These are phyloP conservation scores for Pseudozyma hubeiensis DNA, from an alignment of 1,284 basidiomycete species.

Conservation along the genomic window DNA sequence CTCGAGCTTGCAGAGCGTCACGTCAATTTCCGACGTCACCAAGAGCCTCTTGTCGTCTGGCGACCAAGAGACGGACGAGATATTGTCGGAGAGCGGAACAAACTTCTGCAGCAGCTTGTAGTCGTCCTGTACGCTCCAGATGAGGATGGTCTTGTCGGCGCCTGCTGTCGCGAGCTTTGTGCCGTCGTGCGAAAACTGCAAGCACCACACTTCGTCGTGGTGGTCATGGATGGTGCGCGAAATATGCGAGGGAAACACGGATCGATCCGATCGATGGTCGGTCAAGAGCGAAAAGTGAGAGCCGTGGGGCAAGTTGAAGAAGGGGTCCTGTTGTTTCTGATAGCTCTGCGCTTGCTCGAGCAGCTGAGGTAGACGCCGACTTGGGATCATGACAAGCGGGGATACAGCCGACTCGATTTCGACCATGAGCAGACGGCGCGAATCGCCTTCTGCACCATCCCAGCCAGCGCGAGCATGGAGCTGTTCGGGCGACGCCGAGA, in stretches of 20 bases:
- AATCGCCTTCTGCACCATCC: slow-evolving; percentile 86
- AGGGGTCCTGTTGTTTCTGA: slow-evolving; percentile 72
- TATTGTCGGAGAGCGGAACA: slow-evolving; percentile 46
- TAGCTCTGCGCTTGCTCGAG: slow-evolving; percentile 85
- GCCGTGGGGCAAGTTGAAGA: slow-evolving; percentile 57
- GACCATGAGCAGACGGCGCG: slow-evolving; percentile 80
- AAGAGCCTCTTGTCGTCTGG: slow-evolving; percentile 56
- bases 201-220: slow-evolving; percentile 91
- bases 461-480: slow-evolving; percentile 83
- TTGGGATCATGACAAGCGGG: slow-evolving; percentile 90
- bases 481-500: slow-evolving; percentile 75
- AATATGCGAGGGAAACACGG: slow-evolving; percentile 82
- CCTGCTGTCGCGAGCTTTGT: slow-evolving; percentile 85
- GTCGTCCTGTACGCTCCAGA: slow-evolving; percentile 74
- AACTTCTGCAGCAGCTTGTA: slow-evolving; percentile 48
- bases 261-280: slow-evolving; percentile 83
- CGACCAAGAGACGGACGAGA: slow-evolving; percentile 73
- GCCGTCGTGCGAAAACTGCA: slow-evolving; percentile 94
- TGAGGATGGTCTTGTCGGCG: slow-evolving; percentile 85
- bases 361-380: slow-evolving; percentile 83
- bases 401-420: slow-evolving; percentile 89
- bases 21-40: slow-evolving; percentile 50
- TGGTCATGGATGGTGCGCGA: slow-evolving; percentile 81
- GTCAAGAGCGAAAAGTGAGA: slow-evolving; percentile 82
- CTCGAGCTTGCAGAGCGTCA: slow-evolving; percentile 51